phyloP scores from a whole-genome alignment of 176 grass and related monocot genomes.

The Oryza glumipatula region DNA sequence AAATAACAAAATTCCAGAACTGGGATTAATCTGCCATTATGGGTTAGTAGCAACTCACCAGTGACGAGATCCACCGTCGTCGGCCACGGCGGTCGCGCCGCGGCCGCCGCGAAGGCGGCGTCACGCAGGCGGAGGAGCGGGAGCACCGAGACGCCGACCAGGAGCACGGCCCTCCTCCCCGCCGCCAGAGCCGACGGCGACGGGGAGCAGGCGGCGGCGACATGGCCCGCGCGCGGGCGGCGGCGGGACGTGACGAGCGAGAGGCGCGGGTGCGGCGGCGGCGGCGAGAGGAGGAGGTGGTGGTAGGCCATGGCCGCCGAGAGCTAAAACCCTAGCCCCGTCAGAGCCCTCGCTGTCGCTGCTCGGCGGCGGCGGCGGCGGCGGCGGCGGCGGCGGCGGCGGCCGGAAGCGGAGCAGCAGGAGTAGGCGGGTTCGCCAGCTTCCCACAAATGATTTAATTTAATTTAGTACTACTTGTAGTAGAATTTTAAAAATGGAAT shows the following conservation, averaged over 20 bases:
- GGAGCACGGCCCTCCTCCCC: slow-evolving; percentile 71
- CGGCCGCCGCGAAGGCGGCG: slow-evolving; percentile 24
- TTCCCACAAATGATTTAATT: no score
- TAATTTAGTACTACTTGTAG: no score
- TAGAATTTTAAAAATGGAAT: no score
- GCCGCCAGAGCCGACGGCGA: neutral
- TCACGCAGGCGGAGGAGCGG: slow-evolving; percentile 74
- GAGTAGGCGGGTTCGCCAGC: no score
- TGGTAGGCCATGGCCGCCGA: slow-evolving; percentile 39
- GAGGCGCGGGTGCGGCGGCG: neutral
- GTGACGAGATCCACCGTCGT: slow-evolving; percentile 51
- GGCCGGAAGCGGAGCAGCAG: no score
- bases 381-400: no score
- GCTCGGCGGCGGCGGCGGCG: no score
- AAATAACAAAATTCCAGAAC: neutral
- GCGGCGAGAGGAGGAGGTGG: slow-evolving; percentile 34
- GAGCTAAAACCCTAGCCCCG: slow-evolving; percentile 43
- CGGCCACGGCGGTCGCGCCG: slow-evolving; percentile 1
- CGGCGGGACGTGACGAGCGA: neutral
- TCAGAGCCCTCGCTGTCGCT: neutral
- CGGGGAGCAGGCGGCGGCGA: neutral
- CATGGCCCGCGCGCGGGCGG: neutral
- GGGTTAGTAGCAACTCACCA: slow-evolving; percentile 27
- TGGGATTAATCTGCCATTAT: neutral
- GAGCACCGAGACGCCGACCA: slow-evolving; percentile 77